Conservation (phyloP, 75 land plant species). For the Cryptomeria japonica region DNA sequence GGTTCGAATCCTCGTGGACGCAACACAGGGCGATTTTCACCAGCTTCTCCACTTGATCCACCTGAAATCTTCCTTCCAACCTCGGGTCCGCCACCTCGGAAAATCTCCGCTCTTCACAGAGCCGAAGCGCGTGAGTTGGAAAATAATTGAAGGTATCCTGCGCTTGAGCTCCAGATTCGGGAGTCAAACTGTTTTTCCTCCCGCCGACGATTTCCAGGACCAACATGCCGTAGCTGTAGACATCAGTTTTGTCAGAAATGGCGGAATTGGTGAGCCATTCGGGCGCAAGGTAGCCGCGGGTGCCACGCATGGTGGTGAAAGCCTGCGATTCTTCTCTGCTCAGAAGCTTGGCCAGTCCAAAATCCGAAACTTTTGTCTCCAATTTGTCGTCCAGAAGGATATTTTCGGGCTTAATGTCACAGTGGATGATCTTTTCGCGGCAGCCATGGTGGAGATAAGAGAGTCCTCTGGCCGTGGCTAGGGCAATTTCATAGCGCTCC, state of each 20-base stretch:
- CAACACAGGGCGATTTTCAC: conserved; percentile 70
- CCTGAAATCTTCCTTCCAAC: conserved; percentile 30
- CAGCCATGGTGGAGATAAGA: conserved; percentile 84
- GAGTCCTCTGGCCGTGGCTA: conserved; percentile 83
- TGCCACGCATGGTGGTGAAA: conserved; percentile 76
- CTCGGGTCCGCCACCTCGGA: conserved; percentile 44
- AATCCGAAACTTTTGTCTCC: conserved; percentile 76
- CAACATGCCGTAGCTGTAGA: conserved; percentile 73
- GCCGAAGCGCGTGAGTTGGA: conserved; percentile 35
- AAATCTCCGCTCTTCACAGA: conserved; percentile 34
- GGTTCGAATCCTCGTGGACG: conserved; percentile 56
- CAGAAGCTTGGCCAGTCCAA: conserved; percentile 69
- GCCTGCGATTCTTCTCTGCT: conserved; percentile 40
- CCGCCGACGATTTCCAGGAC: conserved; percentile 54
- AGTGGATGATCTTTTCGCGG: conserved; percentile 81
- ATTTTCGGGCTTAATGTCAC: conserved; percentile 93
- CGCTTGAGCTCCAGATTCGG: neutral
- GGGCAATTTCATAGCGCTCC: conserved; percentile 67
- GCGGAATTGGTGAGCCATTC: conserved; percentile 74
- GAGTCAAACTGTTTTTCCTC: conserved; percentile 34
- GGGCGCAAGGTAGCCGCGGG: conserved; percentile 84
- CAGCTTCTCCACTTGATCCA: conserved; percentile 43
- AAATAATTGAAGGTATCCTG: conserved; percentile 21
- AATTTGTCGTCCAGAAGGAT: conserved; percentile 62
- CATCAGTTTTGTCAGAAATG: conserved; percentile 75